Base-by-base conservation (phyloP, 768 basidiomycete species). In the Trametes punicea region DNA sequence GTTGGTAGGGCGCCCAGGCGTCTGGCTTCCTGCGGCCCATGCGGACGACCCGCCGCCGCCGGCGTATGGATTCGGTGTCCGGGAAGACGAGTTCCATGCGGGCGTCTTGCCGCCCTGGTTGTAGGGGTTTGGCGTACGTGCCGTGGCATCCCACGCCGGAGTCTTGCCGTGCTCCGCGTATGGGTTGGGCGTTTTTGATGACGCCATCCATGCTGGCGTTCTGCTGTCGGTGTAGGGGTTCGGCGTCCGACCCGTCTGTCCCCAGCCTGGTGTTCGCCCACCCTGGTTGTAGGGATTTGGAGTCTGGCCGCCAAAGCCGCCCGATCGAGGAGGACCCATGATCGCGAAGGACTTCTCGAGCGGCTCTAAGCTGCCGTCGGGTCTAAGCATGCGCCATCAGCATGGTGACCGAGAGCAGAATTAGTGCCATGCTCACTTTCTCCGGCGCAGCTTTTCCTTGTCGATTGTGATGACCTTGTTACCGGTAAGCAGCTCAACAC, bases 391-490 rank as follows among this genome's bases (percentile, higher is more conserved):
- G 9, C 36, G 34, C 30, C 5, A n/a, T 48, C 11, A 49, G 52
- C 6, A 42, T 33, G 21, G 23, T 25, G 3, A 6, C 8, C 3
- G 20, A 25, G 25, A 33, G 27, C 3, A n/a, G 25, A 21, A 33
- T 23, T 20, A 6, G 16, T 21, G 25, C 30, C 25, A n/a, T 36
- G 79, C 89, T 66, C 66, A 92, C 91, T 83, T 69, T 72, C 86
- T 80, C 53, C 85, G 79, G 59, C 82, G 79, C 18, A 96, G 71
- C 66, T 90, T 91, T 41, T 81, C 79, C 66, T 93, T 91, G 45
- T 90, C 88, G 55, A 98, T 85, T 34, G 86, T 87, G 55, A 99
- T 85, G 20, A 94, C 77, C 71, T 92, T 94, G 71, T 94, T 95
- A 34, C 87, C 88, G 13, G 93, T 86, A 57, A 81, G 76, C n/a